Base-by-base conservation (phyloP, 2,329 filamentous ascomycete genomes). In the Xylariomycetidae sp. region DNA sequence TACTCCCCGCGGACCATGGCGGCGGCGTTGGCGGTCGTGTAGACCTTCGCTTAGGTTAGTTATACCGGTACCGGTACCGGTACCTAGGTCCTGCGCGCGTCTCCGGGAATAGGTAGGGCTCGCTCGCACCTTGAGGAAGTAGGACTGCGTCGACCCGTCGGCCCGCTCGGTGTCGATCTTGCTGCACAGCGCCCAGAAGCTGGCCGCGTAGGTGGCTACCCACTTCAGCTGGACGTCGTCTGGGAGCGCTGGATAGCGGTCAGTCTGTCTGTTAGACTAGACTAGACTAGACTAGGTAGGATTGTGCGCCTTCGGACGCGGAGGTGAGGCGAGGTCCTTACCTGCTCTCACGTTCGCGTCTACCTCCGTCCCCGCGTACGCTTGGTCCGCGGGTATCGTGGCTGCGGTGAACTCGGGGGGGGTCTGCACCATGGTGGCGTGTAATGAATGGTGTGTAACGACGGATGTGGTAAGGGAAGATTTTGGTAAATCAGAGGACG, bases 1-100 rank as follows among this genome's bases (percentile, higher is more conserved):
- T 20, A n/a, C 15, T 34, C 32, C 2, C 32, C 32, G 6, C 20
- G 13, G 3, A 25, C 32, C 32, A 34, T 34, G 43, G 48, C 43
- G 55, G 59, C 15, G 24, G 32, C 24, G 6, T 14, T 19, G 19
- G 27, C 25, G 12, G 23, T 13, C 10, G 14, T 34, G 18, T 34
- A 34, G 15, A 34, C 32, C 32, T 34, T 19, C 23, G 18, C 18
- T 28, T 10, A 28, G 15, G 15, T n/a, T 5, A 3, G 26, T 28
- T 16, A 28, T 26, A 17, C n/a, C 14, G n/a, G n/a, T n/a, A n/a
- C n/a, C n/a, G n/a, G n/a, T n/a, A n/a, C n/a, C n/a, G n/a, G n/a
- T n/a, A n/a, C n/a, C n/a, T n/a, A n/a, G n/a, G n/a, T n/a, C n/a
- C n/a, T n/a, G n/a, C n/a, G n/a, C n/a, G n/a, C n/a, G n/a, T n/a